Evolutionary conservation across 345 rosid species (phyloP).

Genomic region (Turritis glabra): DNA sequence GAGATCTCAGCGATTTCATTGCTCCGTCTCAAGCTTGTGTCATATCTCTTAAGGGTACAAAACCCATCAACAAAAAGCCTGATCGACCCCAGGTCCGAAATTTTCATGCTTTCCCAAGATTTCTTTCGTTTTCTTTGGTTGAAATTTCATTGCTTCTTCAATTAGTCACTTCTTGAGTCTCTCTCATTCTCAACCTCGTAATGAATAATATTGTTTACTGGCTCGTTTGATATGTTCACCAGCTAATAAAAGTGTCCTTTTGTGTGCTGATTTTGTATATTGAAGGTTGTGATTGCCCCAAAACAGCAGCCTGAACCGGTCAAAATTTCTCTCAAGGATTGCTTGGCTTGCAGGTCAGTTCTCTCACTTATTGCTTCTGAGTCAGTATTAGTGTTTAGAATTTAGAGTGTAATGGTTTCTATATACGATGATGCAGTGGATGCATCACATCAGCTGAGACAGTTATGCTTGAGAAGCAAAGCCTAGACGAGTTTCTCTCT

Average conservation of each 20-base stretch:
- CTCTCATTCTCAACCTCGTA: neutral
- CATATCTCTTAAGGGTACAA: conserved; percentile 62
- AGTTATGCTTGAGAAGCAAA: conserved; percentile 96
- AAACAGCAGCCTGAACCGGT: conserved; percentile 63
- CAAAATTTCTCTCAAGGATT: conserved; percentile 92
- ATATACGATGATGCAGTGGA: conserved; percentile 54
- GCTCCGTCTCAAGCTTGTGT: conserved; percentile 92
- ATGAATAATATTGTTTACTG: neutral
- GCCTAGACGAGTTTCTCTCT: conserved; percentile 82
- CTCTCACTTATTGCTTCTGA: conserved; percentile 9
- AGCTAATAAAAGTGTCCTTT: neutral
- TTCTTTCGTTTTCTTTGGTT: neutral
- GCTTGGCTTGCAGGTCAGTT: conserved; percentile 89
- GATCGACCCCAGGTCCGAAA: conserved; percentile 60
- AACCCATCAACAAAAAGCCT: conserved; percentile 44
- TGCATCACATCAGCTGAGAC: conserved; percentile 96
- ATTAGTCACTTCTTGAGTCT: neutral
- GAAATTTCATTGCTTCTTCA: conserved; percentile 1
- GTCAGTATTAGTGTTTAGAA: no score
- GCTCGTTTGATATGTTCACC: neutral
- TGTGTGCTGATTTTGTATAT: conserved; percentile 16
- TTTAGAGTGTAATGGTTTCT: neutral
- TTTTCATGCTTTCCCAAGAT: neutral
- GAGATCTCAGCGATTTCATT: conserved; percentile 95
- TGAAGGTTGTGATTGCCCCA: conserved; percentile 54